A percentile compares a stretch with the other conserved stretches of the same genome.
Evolutionary conservation across 345 rosid species (phyloP).

Genomic region (Moricandia arvensis): DNA sequence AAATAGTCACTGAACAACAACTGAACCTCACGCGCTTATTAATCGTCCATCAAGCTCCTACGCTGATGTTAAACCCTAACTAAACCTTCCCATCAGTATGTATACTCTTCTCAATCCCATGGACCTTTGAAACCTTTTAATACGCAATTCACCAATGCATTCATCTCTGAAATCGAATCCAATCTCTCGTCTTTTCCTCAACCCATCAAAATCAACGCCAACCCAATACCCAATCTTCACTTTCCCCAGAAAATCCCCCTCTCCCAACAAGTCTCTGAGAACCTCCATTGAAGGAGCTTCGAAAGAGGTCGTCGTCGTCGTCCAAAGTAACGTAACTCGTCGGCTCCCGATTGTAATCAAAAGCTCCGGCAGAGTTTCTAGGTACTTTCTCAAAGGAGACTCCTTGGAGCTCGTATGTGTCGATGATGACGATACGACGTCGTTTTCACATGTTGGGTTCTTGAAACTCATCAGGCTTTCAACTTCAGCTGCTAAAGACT

Average conservation of each 20-base stretch:
- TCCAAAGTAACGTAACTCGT: not conserved
- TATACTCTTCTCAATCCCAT: too few relatives aligned
- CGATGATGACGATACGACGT: conserved; percentile 8
- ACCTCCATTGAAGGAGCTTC: conserved; percentile 14
- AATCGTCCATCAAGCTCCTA: not conserved
- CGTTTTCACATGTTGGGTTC: conserved; percentile 17
- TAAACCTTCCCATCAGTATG: not conserved
- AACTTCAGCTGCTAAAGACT: conserved; percentile 50
- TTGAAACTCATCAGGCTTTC: conserved; percentile 42
- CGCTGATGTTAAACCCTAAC: not conserved
- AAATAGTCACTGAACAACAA: too few relatives aligned
- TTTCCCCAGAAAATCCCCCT: not conserved
- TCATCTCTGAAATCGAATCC: conserved; percentile 2
- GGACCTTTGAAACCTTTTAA: not conserved
- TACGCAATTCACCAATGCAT: not conserved
- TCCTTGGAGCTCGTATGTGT: conserved; percentile 20
- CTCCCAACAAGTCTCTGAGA: conserved; percentile 12
- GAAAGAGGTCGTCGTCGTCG: conserved; percentile 3
- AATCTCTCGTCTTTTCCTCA: conserved; percentile 15
- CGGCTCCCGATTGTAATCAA: conserved; percentile 19
- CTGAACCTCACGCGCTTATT: not conserved
- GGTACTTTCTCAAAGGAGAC: conserved; percentile 26
- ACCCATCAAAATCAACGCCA: conserved; percentile 13
- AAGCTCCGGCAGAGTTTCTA: conserved; percentile 23
- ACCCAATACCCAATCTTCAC: conserved; percentile 5